A percentile compares a stretch with the other conserved stretches of the same genome.
Conservation (phyloP, 768 basidiomycete species). For the Boletus bicolor region DNA sequence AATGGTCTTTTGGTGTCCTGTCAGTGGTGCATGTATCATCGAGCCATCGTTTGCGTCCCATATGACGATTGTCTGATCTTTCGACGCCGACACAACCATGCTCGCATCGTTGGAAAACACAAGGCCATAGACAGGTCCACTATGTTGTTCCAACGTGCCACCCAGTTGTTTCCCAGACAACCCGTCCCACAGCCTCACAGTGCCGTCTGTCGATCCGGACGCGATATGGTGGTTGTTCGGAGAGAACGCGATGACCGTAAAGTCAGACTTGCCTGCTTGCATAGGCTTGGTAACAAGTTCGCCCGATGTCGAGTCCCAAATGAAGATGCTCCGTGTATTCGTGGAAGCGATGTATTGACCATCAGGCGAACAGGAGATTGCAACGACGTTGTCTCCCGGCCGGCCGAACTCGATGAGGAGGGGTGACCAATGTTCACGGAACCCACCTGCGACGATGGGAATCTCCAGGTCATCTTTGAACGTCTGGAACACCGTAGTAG, state of each 20-base stretch:
- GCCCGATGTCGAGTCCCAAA: constrained; percentile 30
- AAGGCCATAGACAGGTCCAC: constrained; percentile 21
- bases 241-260: constrained; percentile 29
- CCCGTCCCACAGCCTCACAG: constrained; percentile 27
- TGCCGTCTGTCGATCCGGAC: constrained; percentile 22
- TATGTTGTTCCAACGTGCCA: constrained; percentile 18
- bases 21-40: constrained; percentile 15
- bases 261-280: constrained; percentile 2
- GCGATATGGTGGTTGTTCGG: constrained; percentile 25
- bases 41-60: constrained; percentile 22
- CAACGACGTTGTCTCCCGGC: constrained; percentile 11
- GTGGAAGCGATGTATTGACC: constrained; percentile 31
- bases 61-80: constrained; percentile 25
- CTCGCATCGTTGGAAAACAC: constrained; percentile 31
- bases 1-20: constrained; percentile 24
- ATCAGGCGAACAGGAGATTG: constrained; percentile 27
- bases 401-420: constrained; percentile 29
- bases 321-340: constrained; percentile 13
- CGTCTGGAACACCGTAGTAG: constrained; percentile 21
- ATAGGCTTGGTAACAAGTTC: constrained; percentile 24
- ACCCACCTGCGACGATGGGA: constrained; percentile 27
- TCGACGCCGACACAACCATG: constrained; percentile 25
- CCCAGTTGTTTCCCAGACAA: constrained; percentile 22
- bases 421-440: constrained; percentile 31
- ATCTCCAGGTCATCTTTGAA: constrained; percentile 26